Evolutionary conservation across 306 rosid species (phyloP), one percentile per base, ranked within the genome.

Genomic region (Casuarina cunninghamiana): DNA sequence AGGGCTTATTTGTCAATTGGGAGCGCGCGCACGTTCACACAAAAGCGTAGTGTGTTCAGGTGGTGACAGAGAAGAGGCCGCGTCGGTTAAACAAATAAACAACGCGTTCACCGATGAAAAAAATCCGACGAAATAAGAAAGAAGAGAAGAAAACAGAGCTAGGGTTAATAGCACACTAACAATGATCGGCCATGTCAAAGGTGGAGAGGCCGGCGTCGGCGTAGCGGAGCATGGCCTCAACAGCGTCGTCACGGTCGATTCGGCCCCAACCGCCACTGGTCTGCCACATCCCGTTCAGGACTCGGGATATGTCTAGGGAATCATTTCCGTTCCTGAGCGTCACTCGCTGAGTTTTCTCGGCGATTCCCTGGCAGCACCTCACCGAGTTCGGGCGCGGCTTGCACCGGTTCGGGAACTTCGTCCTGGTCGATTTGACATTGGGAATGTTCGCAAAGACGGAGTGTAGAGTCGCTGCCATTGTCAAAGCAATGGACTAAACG

Each of bases 141-240:
- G 4, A 11, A 16, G 3, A 21, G 1, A 48, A 32, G 1, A 0
- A 11, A 13, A 10, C 0, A 5, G 68, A 37, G 68, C 0, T 5
- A 9, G 58, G 77, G 66, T 54, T 60, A 12, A 26, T 26, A 26
- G 10, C 4, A 35, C 48, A 75, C 86, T 42, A 76, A 89, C 97
- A 92, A 84, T 92, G 97, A 84, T 95, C 98, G 53, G 98, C 97
- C 97, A 92, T 92, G 86, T 95, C 98, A 81, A 92, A 91, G 71
- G 98, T 92, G 78, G 93, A 75, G 42, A 91, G 82, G 69, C 97
- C 97, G 46, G 97, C 84, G 79, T 95, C 93, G 83, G 97, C 89
- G 80, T 95, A 86, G 5, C 88, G 89, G 48, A 95, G 93, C 97
- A 95, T 95, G 46, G 97, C 93, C 51, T 92, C 92, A 7, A 91